Evolutionary conservation across 495 filamentous ascomycete genomes (phyloP), one percentile per base, ranked within the genome.

Genomic region (Friedmanniomyces simplex): DNA sequence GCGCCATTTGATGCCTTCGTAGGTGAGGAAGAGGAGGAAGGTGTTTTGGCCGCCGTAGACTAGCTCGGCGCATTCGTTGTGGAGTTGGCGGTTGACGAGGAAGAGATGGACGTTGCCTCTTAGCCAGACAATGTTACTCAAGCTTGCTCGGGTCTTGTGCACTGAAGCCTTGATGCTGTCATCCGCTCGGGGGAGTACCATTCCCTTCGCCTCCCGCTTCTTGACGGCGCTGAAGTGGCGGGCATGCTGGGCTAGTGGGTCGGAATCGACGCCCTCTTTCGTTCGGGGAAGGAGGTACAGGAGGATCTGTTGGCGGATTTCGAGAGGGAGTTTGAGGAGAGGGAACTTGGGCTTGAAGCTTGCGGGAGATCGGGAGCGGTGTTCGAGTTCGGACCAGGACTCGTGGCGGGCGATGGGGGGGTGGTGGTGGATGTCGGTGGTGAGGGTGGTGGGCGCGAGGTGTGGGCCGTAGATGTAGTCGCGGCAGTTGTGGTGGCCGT

Each of bases 1-100:
- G 7, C 65, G 56, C 37, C 72, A 74, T 34, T 55, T 69, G 32
- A 82, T 74, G 30, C 72, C 68, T 36, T 76, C 68, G 59, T 77
- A 74, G 20, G 63, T 67, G 7, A 83, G 59, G 50, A 73, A 68
- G 7, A 84, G 65, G 36, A 81, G 76, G 62, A 79, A 85, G 53
- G 60, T 63, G 58, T 62, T 70, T 42, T 53, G 39, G 6, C 70
- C 68, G 6, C 70, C 68, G 51, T 73, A 73, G 24, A 73, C 51
- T 41, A 67, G 52, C 41, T 69, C 67, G 6, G 63, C 59, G 57
- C 64, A 67, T 57, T 73, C 71, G 0, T 68, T 54, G 55, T 69
- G 61, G n/a, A 73, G 50, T 41, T 72, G 70, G 8, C 53, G 55
- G 49, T 60, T 62, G 0, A 60, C 57, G 10, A 41, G 24, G 22